A percentile compares a stretch with the other conserved stretches of the same genome.
phyloP scores from a whole-genome alignment of 805 yeast genomes.

The Schwanniomyces sp. region DNA sequence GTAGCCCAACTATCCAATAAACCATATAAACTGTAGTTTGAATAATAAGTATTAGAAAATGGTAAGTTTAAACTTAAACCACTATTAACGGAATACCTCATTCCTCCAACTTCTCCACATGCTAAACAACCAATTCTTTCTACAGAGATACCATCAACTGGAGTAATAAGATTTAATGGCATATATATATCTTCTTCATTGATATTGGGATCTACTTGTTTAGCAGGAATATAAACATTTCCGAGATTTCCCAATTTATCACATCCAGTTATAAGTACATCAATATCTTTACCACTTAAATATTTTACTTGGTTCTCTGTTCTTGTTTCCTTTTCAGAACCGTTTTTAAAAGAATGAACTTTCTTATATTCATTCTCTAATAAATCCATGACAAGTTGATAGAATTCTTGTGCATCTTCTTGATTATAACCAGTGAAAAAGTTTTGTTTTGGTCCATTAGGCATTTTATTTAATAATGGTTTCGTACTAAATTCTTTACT shows the following conservation, averaged over 20 bases:
- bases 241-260: conserved; percentile 59
- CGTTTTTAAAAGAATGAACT: conserved; percentile 17
- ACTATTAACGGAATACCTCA: conserved; percentile 75
- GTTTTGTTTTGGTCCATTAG: conserved; percentile 75
- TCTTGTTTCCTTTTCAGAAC: conserved; percentile 21
- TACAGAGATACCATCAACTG: conserved; percentile 87
- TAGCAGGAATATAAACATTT: conserved; percentile 67
- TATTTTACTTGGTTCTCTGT: conserved; percentile 12
- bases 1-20: conserved; percentile 66
- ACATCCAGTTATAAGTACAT: conserved; percentile 34
- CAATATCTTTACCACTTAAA: conserved; percentile 19
- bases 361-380: conserved; percentile 57
- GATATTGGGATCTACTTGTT: conserved; percentile 71
- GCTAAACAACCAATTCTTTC: conserved; percentile 86
- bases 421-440: conserved; percentile 84
- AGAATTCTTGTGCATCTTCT: conserved; percentile 96
- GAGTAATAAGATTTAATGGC: conserved; percentile 68
- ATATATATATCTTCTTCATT: conserved; percentile 44
- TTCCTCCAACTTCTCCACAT: conserved; percentile 95
- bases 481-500: conserved; percentile 65
- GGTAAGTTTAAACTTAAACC: conserved; percentile 75
- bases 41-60: conserved; percentile 28
- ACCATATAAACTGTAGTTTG: conserved; percentile 43
- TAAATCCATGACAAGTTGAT: conserved; percentile 71
- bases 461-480: conserved; percentile 62